Base-by-base conservation (phyloP, 2,329 filamentous ascomycete genomes). In the Aspergillus pseudoglaucus region DNA sequence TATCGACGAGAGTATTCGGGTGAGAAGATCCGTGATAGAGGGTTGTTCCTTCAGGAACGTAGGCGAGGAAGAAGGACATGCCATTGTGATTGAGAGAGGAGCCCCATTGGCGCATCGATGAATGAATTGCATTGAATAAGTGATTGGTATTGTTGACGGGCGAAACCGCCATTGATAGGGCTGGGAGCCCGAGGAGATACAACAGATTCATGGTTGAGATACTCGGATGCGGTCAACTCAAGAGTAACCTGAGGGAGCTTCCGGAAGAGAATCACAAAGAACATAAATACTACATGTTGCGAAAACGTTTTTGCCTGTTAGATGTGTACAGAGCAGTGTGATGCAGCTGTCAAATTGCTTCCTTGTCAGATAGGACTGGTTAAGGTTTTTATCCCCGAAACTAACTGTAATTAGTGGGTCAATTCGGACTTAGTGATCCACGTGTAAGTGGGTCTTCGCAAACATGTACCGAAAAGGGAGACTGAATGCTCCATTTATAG, bases 11-110 rank as follows among this genome's bases (percentile, higher is more conserved):
- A 1, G 72, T 67, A 2, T 75, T 61, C 2, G 67, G 53, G 0
- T 58, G 61, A 7, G 52, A 53, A 0, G 73, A 75, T 18, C 85
- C 85, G 61, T 88, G 85, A 56, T 87, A 85, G 10, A 88, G 63
- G 23, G 81, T 65, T 0, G 79, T 82, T 3, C 80, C 82, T 18
- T 70, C 68, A 0, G 84, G 83, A 1, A 88, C 73, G 0, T 74
- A 77, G 2, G 77, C 83, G 0, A 82, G 71, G 55, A 87, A 84
- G 53, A 84, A 74, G 2, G 80, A 79, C 75, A 88, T 82, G 46
- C 85, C 85, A 60, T 88, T 88, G 65, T 88, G 84, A 49, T 85
- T 76, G 8, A 85, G 59, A 0, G 82, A 81, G 0, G 82, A 85
- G 2, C 82, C 84, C 78, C 82, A 88, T 69, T 88, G 83, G 32